phyloP scores from a whole-genome alignment of 2,329 filamentous ascomycete genomes.

The Claviceps sorghi region DNA sequence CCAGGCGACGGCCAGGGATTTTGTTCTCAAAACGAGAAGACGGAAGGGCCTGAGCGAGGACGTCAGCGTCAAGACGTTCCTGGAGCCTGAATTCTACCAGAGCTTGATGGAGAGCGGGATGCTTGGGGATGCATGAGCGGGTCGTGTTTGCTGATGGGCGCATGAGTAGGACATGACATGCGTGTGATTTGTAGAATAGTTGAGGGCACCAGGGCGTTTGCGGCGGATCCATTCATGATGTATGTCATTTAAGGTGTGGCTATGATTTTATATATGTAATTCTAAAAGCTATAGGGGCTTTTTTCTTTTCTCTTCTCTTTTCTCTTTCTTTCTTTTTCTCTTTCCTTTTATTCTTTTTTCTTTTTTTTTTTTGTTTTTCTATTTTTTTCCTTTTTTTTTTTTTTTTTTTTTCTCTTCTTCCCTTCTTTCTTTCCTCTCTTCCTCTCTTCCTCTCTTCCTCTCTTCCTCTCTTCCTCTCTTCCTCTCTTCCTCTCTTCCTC shows the following conservation, averaged over 20 bases:
- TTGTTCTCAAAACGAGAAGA: slow-evolving; percentile 87
- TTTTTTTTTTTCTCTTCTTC: too few species aligned
- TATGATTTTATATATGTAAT: not conserved
- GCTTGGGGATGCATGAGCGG: slow-evolving; percentile 40
- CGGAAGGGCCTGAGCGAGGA: slow-evolving; percentile 93
- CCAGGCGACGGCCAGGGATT: slow-evolving; percentile 84
- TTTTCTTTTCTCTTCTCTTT: not conserved
- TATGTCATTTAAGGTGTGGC: too few species aligned
- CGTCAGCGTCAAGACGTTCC: slow-evolving; percentile 86
- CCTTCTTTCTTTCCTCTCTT: too few species aligned
- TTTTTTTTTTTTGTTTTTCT: too few species aligned
- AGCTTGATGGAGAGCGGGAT: slow-evolving; percentile 79
- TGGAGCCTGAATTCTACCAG: slow-evolving; percentile 87
- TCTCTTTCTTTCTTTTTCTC: too few species aligned
- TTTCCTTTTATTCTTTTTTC: too few species aligned
- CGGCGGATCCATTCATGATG: too few species aligned
- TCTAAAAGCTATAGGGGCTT: not conserved
- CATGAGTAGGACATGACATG: not conserved
- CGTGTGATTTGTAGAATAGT: not conserved
- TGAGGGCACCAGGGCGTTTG: not conserved
- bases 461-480: not conserved
- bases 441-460: too few species aligned
- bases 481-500: too few species aligned
- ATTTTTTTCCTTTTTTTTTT: too few species aligned
- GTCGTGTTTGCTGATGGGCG: not conserved